Evolutionary conservation across 208 protist genomes (phyloP), one percentile per base, ranked within the genome.

Genomic region (Acanthamoeba sp.): DNA sequence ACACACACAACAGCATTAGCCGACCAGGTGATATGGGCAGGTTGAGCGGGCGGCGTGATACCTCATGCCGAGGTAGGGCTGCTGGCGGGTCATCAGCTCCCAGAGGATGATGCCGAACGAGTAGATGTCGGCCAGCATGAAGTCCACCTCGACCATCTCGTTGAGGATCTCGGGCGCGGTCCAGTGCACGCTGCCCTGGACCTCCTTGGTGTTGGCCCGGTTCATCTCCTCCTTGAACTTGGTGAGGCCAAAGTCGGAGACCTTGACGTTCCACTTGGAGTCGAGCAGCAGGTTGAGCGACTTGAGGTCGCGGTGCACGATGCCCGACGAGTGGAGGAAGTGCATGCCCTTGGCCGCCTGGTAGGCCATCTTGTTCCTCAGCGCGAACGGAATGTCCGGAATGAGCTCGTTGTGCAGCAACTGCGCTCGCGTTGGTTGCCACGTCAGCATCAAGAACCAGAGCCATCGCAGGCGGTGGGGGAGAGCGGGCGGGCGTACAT

Each of bases 231-330:
- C 69, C 38, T 20, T 78, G 38, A 78, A 78, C 69, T 78, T 78
- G 69, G 69, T 78, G 9, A 78, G 38, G 32, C 69, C 69, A 78
- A 76, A 76, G 36, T 40, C 66, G 34, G 24, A 36, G 18, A 76
- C 66, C 36, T 76, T 76, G 36, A 76, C 36, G 36, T 76, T 76
- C 66, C 66, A 76, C 29, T 76, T 40, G 29, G 29, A 40, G 36
- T 76, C 66, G 36, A 76, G 66, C 29, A 76, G 66, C 66, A 76
- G 36, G 66, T 76, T 76, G 50, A 57, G 50, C 50, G 50, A 57
- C 14, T 57, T 57, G 50, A 57, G 50, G 50, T 57, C 50, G 50
- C 50, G 50, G 18, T 57, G 50, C 50, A 57, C 50, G 50, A 57
- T 57, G 50, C 50, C 50, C 50, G 50, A 57, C 50, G 50, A 57